These are phyloP conservation scores for Xylogone sp. DNA, from an alignment of 2,329 filamentous ascomycete genomes.

Conservation along the genomic window DNA sequence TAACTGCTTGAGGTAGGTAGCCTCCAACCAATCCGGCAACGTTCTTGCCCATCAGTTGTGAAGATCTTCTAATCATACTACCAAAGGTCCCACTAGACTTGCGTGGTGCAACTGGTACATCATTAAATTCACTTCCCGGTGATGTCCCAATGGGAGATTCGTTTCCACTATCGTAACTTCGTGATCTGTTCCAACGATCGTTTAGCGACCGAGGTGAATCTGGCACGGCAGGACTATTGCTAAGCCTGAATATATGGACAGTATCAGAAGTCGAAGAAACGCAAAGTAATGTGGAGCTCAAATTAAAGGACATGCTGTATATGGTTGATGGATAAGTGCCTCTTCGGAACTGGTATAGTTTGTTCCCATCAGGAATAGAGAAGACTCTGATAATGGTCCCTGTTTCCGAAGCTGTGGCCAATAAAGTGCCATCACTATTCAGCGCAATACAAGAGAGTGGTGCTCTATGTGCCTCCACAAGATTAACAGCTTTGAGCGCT, in stretches of 20 bases:
- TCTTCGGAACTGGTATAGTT: slow-evolving; percentile 92
- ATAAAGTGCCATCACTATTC: slow-evolving; percentile 85
- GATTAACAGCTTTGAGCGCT: slow-evolving; percentile 87
- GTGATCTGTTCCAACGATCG: slow-evolving; percentile 27
- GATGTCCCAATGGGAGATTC: slow-evolving; percentile 40
- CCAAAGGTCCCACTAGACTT: slow-evolving; percentile 74
- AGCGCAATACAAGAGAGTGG: slow-evolving; percentile 86
- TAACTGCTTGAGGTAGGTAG: slow-evolving; percentile 88
- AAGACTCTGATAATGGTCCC: slow-evolving; percentile 97
- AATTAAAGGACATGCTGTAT: slow-evolving; percentile 98
- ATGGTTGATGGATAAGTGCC: slow-evolving; percentile 95
- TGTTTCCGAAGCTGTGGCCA: slow-evolving; percentile 95
- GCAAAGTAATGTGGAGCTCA: slow-evolving; percentile 85
- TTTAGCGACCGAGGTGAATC: slow-evolving; percentile 28
- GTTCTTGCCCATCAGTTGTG: slow-evolving; percentile 85
- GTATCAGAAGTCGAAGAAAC: slow-evolving; percentile 97
- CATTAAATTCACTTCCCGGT: slow-evolving; percentile 24
- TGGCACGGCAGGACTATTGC: slow-evolving; percentile 31
- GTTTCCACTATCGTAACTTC: slow-evolving; percentile 51
- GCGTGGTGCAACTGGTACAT: slow-evolving; percentile 30
- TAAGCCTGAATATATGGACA: slow-evolving; percentile 89
- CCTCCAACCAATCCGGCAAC: slow-evolving; percentile 87
- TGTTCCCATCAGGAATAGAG: slow-evolving; percentile 83
- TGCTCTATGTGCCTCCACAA: slow-evolving; percentile 91
- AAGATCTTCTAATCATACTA: slow-evolving; percentile 89